Percentiles rank a stretch among this genome's conserved stretches.
Evolutionary conservation across 1,284 basidiomycete species (phyloP).

Genomic region (Ganoderma lingzhi): DNA sequence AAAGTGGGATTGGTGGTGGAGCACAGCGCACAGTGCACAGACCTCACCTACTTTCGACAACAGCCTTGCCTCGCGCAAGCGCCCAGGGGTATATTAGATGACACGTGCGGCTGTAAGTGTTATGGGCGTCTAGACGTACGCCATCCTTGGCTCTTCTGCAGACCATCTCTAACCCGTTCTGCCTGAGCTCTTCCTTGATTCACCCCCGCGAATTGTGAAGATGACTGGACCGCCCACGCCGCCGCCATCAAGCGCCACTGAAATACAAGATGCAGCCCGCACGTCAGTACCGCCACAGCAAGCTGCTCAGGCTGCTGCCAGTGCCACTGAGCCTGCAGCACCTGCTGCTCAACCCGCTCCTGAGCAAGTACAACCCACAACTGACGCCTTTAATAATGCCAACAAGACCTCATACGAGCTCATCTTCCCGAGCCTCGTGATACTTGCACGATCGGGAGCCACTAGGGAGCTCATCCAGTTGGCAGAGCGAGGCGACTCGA

Average conservation of each 20-base stretch:
- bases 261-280: constrained; percentile 55
- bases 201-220: constrained; percentile 28
- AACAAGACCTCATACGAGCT: constrained; percentile 33
- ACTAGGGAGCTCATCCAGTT: constrained; percentile 52
- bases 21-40: background rate
- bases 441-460: constrained; percentile 53
- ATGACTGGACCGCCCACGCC: constrained; percentile 65
- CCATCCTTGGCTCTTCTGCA: constrained; percentile 16
- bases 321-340: constrained; percentile 20
- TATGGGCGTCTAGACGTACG: constrained; percentile 26
- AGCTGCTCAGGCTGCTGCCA: constrained; percentile 10
- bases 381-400: constrained; percentile 13
- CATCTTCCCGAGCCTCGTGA: constrained; percentile 51
- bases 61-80: constrained; percentile 23
- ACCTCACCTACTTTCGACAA: background rate
- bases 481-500: constrained; percentile 61
- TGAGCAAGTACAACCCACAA: constrained; percentile 22
- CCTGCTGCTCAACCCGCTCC: constrained; percentile 37
- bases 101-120: constrained; percentile 20
- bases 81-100: constrained; percentile 6
- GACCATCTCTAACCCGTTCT: background rate
- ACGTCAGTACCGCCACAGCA: constrained; percentile 28
- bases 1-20: too few relatives aligned
- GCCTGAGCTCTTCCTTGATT: background rate
- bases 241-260: constrained; percentile 60